A percentile compares a stretch with the other conserved stretches of the same genome.
phyloP scores from a whole-genome alignment of 2,329 filamentous ascomycete genomes.

The Neobulgaria alba region DNA sequence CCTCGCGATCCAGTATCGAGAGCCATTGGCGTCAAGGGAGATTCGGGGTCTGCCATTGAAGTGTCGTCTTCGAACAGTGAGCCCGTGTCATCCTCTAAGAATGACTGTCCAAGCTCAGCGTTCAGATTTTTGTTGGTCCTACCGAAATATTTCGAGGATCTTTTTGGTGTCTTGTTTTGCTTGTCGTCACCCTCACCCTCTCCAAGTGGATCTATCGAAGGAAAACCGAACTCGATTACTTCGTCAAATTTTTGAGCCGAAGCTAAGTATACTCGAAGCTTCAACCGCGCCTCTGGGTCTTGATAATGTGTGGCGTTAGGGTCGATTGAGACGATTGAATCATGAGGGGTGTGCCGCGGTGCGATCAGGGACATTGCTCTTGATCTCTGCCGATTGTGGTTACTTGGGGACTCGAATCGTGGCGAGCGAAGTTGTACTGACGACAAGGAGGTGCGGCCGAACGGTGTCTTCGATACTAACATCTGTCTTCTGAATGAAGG shows the following conservation, averaged over 20 bases:
- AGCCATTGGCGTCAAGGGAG: constrained; percentile 30
- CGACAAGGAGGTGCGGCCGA: constrained; percentile 44
- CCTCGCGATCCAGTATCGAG: constrained; percentile 8
- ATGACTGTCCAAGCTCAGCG: constrained; percentile 46
- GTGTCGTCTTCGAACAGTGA: constrained; percentile 47
- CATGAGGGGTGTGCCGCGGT: constrained; percentile 32
- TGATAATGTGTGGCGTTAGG: constrained; percentile 74
- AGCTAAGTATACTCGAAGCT: constrained; percentile 75
- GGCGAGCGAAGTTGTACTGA: constrained; percentile 23
- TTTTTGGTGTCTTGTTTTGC: constrained; percentile 22
- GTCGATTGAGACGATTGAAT: constrained; percentile 50
- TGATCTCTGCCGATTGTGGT: constrained; percentile 37
- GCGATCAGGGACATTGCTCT: constrained; percentile 45
- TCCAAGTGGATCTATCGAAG: constrained; percentile 44
- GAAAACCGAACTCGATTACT: constrained; percentile 88
- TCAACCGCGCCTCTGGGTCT: constrained; percentile 79
- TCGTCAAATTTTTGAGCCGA: constrained; percentile 95
- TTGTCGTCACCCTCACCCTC: constrained; percentile 29
- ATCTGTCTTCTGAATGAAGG: constrained; percentile 62
- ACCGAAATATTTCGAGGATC: constrained; percentile 19
- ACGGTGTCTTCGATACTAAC: constrained; percentile 60
- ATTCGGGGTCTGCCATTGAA: constrained; percentile 50
- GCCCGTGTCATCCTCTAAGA: constrained; percentile 48
- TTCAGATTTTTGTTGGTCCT: constrained; percentile 24
- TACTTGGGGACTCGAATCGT: constrained; percentile 23